A percentile compares a stretch with the other conserved stretches of the same genome.
phyloP scores from a whole-genome alignment of 352 stramenopile genomes.

The Halophytophthora batemanensis region DNA sequence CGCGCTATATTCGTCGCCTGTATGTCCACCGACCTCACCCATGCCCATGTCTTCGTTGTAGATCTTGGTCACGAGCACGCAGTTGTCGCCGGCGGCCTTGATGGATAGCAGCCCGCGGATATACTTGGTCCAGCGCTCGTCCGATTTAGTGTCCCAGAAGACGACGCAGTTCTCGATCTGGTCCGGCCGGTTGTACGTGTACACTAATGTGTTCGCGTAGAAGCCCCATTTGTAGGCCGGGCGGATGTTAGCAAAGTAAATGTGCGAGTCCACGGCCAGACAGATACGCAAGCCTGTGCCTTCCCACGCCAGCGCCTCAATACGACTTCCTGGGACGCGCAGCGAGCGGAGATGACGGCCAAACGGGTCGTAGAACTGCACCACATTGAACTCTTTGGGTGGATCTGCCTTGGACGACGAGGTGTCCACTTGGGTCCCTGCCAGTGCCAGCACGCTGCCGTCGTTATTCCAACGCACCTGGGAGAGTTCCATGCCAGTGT shows the following conservation, averaged over 20 bases:
- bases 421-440: conserved; percentile 52
- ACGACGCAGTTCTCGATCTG: conserved; percentile 87
- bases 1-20: conserved; percentile 15
- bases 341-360: conserved; percentile 84
- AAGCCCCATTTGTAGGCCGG: conserved; percentile 91
- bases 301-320: conserved; percentile 91
- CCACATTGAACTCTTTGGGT: conserved; percentile 70
- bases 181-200: conserved; percentile 89
- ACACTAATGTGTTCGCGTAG: conserved; percentile 88
- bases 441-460: conserved; percentile 87
- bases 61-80: conserved; percentile 81
- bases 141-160: conserved; percentile 90
- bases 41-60: conserved; percentile 67
- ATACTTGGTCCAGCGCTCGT: conserved; percentile 85
- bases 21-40: conserved; percentile 19
- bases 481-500: conserved; percentile 85
- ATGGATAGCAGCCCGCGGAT: conserved; percentile 76
- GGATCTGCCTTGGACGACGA: conserved; percentile 28
- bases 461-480: conserved; percentile 91
- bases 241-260: conserved; percentile 95
- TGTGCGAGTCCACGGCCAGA: conserved; percentile 92
- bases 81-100: conserved; percentile 84
- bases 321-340: conserved; percentile 82
- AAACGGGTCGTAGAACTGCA: conserved; percentile 93
- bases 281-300: conserved; percentile 88